These are phyloP conservation scores for Daldinia decipiens DNA, from an alignment of 495 filamentous ascomycete species.

Conservation along the genomic window DNA sequence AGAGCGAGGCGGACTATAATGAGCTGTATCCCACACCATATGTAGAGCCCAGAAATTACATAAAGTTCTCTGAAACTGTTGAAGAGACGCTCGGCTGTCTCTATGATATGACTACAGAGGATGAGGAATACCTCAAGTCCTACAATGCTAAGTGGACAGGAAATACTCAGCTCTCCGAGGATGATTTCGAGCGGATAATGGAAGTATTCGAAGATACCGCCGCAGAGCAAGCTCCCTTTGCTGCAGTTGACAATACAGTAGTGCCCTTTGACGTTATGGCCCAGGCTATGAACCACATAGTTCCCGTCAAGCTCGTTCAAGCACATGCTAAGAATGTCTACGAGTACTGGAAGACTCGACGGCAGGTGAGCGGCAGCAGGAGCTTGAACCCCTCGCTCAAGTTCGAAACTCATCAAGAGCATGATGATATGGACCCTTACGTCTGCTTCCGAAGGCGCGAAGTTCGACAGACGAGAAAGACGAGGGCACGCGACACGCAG, in stretches of 20 bases:
- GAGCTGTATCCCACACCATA: constrained; percentile 82
- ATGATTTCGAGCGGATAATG: constrained; percentile 94
- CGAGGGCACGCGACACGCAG: constrained; percentile 90
- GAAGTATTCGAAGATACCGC: constrained; percentile 92
- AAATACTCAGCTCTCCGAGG: constrained; percentile 76
- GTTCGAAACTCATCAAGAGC: constrained; percentile 91
- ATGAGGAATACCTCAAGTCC: constrained; percentile 82
- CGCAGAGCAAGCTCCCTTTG: constrained; percentile 82
- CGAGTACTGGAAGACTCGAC: constrained; percentile 85
- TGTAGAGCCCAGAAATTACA: constrained; percentile 88
- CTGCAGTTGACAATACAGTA: constrained; percentile 86
- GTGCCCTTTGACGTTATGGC: constrained; percentile 83
- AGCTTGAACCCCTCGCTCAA: constrained; percentile 80
- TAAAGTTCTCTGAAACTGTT: constrained; percentile 97
- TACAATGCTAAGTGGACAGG: constrained; percentile 80
- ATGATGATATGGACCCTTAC: constrained; percentile 94
- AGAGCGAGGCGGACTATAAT: constrained; percentile 85
- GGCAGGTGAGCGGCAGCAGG: constrained; percentile 71
- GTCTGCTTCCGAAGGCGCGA: constrained; percentile 98
- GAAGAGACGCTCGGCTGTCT: constrained; percentile 88
- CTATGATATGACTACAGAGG: constrained; percentile 93
- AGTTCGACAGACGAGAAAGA: constrained; percentile 93
- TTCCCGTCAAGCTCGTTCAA: constrained; percentile 65
- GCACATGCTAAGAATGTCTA: constrained; percentile 87
- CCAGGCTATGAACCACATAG: constrained; percentile 68